Percentiles rank a stretch among this genome's conserved stretches.
Conservation (phyloP, 1,284 basidiomycete species). For the Schizopora paradoxa region DNA sequence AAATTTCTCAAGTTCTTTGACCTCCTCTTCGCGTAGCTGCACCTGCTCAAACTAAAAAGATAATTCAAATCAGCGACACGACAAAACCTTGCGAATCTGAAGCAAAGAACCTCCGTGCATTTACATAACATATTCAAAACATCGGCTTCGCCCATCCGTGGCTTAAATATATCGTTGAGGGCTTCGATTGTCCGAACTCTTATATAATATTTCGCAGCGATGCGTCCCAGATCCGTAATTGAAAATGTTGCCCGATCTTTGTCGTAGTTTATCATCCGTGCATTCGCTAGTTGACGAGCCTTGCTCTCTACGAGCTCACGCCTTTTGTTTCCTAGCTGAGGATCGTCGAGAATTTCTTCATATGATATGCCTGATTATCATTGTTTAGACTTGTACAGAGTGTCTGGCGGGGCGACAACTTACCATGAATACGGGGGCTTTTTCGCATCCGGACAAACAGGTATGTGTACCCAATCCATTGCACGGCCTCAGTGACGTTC, state of each 20-base stretch:
- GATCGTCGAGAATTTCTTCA: slow-evolving; percentile 72
- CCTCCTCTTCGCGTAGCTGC: slow-evolving; percentile 87
- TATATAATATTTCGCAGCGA: slow-evolving; percentile 97
- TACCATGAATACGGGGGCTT: slow-evolving; percentile 90
- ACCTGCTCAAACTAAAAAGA: slow-evolving; percentile 88
- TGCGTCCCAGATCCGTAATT: slow-evolving; percentile 86
- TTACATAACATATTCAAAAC: slow-evolving; percentile 81
- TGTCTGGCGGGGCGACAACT: slow-evolving; percentile 19
- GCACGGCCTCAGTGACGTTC: slow-evolving; percentile 82
- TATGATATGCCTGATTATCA: slow-evolving; percentile 67
- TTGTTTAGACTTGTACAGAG: background rate
- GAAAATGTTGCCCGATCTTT: slow-evolving; percentile 55
- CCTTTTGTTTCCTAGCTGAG: slow-evolving; percentile 72
- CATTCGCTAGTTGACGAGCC: slow-evolving; percentile 66
- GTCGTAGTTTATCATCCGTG: slow-evolving; percentile 84
- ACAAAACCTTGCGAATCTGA: slow-evolving; percentile 3
- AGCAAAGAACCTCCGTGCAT: slow-evolving; percentile 76
- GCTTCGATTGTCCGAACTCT: slow-evolving; percentile 83
- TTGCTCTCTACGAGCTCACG: slow-evolving; percentile 68
- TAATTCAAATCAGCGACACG: slow-evolving; percentile 5
- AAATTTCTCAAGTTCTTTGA: slow-evolving; percentile 76
- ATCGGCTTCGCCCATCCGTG: slow-evolving; percentile 92
- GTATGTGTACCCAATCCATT: slow-evolving; percentile 98
- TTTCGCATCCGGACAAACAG: slow-evolving; percentile 94
- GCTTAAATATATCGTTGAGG: slow-evolving; percentile 81